Base-by-base conservation (phyloP, 768 basidiomycete genomes). In the Albatrellus ellisii region DNA sequence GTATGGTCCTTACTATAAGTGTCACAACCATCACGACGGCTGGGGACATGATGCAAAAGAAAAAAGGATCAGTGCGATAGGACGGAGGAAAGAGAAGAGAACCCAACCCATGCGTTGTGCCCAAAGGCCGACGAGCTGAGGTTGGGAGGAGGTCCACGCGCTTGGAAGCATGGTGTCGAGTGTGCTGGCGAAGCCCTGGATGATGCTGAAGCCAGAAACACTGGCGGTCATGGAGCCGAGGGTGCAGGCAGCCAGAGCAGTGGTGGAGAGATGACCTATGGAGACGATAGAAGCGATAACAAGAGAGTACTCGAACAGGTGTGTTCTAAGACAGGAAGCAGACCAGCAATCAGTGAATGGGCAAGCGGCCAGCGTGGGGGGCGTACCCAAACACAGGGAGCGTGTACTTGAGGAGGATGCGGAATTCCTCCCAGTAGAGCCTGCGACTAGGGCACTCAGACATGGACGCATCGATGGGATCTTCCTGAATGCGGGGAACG, bases 111-210 rank as follows among this genome's bases (percentile, higher is more conserved):
- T 90, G 48, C 91, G 67, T 58, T 92, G 89, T 7, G 82, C 61
- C 91, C 91, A 94, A 6, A 94, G 67, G 6, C 91, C 91, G 9
- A 97, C 87, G 9, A 88, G 68, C 12, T 79, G 63, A 0, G 91
- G 94, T 24, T 80, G 77, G 1, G 77, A 56, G 3, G 89, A 90
- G 0, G 95, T 92, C 91, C 87, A 99, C 12, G 94, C 91, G 28
- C 87, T 77, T 1, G 95, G 94, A 7, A 97, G 75, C 52, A 99
- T 72, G 0, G 92, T 92, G 58, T 99, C 95, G 15, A 99, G 74
- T 0, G 88, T 79, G 37, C 82, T 85, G 6, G 75, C 65, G 42
- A 94, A 75, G 15, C 89, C 89, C 49, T 83, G 81, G 5, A 91
- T 64, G 42, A 94, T 79, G 48, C 79, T 83, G 51, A 81, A 82